A percentile compares a stretch with the other conserved stretches of the same genome.
Evolutionary conservation across 2,329 filamentous ascomycete genomes (phyloP).

Genomic region (Aspergillus viridinutans): DNA sequence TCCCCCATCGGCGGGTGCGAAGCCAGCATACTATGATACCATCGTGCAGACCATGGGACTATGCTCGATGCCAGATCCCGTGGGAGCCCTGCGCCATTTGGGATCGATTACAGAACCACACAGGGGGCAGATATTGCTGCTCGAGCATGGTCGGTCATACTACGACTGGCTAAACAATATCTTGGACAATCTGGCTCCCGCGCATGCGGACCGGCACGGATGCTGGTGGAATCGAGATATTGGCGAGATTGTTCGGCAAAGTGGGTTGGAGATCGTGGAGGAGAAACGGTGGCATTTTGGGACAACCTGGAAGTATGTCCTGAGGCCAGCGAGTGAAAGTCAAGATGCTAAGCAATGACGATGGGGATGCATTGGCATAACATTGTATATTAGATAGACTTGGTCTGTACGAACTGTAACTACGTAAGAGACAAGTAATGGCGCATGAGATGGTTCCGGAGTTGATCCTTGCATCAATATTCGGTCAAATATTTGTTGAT

Average conservation of each 20-base stretch:
- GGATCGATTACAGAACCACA: constrained; percentile 37
- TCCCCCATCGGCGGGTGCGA: constrained; percentile 6
- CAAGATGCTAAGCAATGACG: background rate
- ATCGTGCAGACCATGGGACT: constrained; percentile 50
- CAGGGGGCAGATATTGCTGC: constrained; percentile 42
- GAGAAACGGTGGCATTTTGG: constrained; percentile 46
- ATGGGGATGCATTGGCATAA: background rate
- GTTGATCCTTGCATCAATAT: background rate
- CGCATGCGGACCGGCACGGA: constrained; percentile 48
- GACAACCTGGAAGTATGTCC: constrained; percentile 44
- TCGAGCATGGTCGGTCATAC: constrained; percentile 48
- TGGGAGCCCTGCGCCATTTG: constrained; percentile 38
- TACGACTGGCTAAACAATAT: constrained; percentile 46
- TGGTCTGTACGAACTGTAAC: background rate
- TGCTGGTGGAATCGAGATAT: constrained; percentile 54
- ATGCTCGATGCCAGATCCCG: constrained; percentile 45
- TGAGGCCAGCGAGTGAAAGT: constrained; percentile 26
- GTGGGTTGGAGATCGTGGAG: constrained; percentile 46
- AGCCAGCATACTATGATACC: constrained; percentile 39
- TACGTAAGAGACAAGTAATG: background rate
- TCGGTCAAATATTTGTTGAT: background rate
- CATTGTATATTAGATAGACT: constrained; percentile 2
- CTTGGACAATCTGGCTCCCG: constrained; percentile 44
- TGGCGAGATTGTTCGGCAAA: constrained; percentile 43
- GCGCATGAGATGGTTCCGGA: background rate